Evolutionary conservation across 1,284 basidiomycete genomes (phyloP).

Genomic region (Ustilago sp.): DNA sequence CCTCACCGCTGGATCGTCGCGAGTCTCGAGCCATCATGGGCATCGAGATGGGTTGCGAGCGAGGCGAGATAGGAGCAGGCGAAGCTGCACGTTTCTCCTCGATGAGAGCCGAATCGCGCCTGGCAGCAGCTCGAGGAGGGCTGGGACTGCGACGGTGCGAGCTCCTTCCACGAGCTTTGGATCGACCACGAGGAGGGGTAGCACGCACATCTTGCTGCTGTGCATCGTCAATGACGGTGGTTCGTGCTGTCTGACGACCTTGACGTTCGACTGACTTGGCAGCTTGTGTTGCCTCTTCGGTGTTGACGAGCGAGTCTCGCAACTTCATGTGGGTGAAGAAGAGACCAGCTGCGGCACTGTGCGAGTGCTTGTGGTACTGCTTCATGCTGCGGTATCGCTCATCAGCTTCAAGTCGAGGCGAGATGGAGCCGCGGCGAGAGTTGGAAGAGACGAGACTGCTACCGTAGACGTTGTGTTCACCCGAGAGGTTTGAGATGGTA

Average conservation of each 20-base stretch:
- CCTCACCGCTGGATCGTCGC: constrained; percentile 32
- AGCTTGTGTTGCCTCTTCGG: constrained; percentile 5
- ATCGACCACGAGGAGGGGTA: constrained; percentile 53
- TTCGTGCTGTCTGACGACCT: constrained; percentile 25
- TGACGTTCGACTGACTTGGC: constrained; percentile 17
- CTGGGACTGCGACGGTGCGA: constrained; percentile 55
- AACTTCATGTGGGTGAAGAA: constrained; percentile 49
- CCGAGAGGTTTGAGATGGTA: constrained; percentile 45
- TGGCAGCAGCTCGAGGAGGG: constrained; percentile 53
- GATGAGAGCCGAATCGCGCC: constrained; percentile 28
- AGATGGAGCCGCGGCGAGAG: constrained; percentile 34
- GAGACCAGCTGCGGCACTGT: constrained; percentile 55
- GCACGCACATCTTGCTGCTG: constrained; percentile 40
- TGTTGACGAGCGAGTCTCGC: constrained; percentile 20
- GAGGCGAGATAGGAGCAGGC: constrained; percentile 40
- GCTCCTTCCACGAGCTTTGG: constrained; percentile 55
- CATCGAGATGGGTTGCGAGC: constrained; percentile 46
- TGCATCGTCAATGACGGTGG: constrained; percentile 8
- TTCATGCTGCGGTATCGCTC: constrained; percentile 46
- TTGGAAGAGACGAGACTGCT: constrained; percentile 37
- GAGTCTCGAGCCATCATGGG: constrained; percentile 23
- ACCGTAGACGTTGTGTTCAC: constrained; percentile 47
- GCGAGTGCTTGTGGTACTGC: constrained; percentile 57
- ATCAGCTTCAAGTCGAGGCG: constrained; percentile 28
- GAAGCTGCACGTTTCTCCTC: constrained; percentile 12